Evolutionary conservation across 225 moss, liverwort and hornwort species (phyloP), one percentile per base, ranked within the genome.

Genomic region (Bryum argenteum): DNA sequence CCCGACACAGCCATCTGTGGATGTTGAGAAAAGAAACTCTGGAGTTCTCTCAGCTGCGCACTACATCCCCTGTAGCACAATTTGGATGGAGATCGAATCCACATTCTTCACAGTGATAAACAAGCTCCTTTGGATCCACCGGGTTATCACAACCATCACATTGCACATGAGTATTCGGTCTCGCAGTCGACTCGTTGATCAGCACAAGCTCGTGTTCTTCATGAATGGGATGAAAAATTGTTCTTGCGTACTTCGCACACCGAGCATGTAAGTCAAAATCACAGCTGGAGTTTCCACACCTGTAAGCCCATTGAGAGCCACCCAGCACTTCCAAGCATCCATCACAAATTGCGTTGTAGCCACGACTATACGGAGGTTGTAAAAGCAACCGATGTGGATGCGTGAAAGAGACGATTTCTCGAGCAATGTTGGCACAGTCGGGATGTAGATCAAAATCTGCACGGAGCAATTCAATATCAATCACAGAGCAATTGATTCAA

Each of bases 11-110:
- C 33, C 33, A 3, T 3, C 33, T 33, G 33, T 33, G 45, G 56
- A 63, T 53, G 59, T 67, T 37, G 54, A 19, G 28, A 48, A 45
- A 65, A 17, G 14, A n/a, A 58, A 0, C 3, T 50, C 16, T 18
- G 19, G 14, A 23, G 16, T 58, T 63, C 62, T 10, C 50, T 54
- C 80, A 87, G 83, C 80, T 87, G 58, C 83, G 70, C 54, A 83
- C 75, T 15, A 80, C 66, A 50, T 73, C 83, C 8, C 66, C 78
- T 13, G 78, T 76, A 5, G 80, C 83, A 67, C 87, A 87, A 52
- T 47, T 80, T 4, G 87, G 87, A 55, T 87, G 87, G 67, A 87
- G 65, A 67, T 87, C 87, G 70, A 87, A 87, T 20, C 83, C 83
- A 60, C 87, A 87, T 63, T 80, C 83, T 58, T 78, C 80, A 24